Conservation (phyloP, 495 filamentous ascomycete species). For the Tuber aestivum region DNA sequence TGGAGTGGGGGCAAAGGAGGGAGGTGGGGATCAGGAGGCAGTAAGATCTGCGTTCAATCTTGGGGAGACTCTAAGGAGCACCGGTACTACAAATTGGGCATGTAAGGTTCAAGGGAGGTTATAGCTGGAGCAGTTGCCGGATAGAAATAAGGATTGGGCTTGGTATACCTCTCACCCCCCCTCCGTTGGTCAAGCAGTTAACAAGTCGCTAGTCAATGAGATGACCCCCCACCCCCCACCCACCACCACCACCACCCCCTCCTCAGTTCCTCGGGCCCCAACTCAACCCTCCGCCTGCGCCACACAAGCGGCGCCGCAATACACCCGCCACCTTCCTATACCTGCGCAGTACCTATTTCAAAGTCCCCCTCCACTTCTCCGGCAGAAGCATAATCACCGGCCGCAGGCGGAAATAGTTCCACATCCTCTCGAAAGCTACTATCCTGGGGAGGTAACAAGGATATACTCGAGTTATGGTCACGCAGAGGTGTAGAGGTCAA, state of each 20-base stretch:
- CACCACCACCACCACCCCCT: constrained; percentile 82
- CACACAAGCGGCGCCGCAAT: constrained; percentile 80
- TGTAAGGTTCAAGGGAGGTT: constrained; percentile 54
- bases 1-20: constrained; percentile 49
- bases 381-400: constrained; percentile 73
- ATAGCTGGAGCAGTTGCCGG: constrained; percentile 79
- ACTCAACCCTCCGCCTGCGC: constrained; percentile 78
- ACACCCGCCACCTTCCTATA: constrained; percentile 84
- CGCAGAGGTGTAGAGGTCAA: constrained; percentile 53
- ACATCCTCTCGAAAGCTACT: constrained; percentile 68
- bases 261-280: constrained; percentile 77
- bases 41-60: constrained; percentile 65
- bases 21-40: constrained; percentile 57
- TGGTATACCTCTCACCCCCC: constrained; percentile 48
- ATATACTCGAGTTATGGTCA: constrained; percentile 84
- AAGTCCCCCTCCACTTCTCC: constrained; percentile 64
- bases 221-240: constrained; percentile 75
- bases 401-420: constrained; percentile 84
- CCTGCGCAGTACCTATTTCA: constrained; percentile 69
- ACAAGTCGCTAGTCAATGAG: constrained; percentile 49
- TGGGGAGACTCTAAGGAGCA: constrained; percentile 69
- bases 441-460: constrained; percentile 71
- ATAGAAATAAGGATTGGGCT: constrained; percentile 55
- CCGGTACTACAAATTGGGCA: constrained; percentile 45
- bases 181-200: neutral